These are phyloP conservation scores for Neurospora pannonica DNA, from an alignment of 495 filamentous ascomycete species.

Conservation along the genomic window DNA sequence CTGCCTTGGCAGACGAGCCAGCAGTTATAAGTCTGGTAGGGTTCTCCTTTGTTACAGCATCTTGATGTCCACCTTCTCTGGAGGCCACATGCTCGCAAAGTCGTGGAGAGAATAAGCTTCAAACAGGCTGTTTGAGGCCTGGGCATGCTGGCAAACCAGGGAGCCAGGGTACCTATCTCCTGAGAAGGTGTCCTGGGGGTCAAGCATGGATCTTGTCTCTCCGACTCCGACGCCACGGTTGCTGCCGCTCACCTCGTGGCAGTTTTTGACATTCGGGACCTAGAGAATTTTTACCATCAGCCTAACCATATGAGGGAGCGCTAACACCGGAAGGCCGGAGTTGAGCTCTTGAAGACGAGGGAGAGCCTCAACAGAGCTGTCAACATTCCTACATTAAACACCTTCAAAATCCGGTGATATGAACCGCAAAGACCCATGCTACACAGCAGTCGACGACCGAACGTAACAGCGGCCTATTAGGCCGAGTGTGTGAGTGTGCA, in stretches of 20 bases:
- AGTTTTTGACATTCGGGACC: not conserved
- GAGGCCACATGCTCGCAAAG: not conserved
- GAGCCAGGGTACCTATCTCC: not conserved
- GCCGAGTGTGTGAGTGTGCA: not conserved
- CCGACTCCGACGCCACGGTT: not conserved
- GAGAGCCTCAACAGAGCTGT: not conserved
- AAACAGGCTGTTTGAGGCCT: not conserved
- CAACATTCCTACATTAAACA: not conserved
- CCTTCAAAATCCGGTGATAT: not conserved
- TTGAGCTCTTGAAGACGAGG: not conserved
- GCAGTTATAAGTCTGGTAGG: not conserved
- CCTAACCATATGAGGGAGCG: not conserved
- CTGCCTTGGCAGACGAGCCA: not conserved
- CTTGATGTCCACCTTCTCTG: not conserved
- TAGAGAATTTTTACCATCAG: not conserved
- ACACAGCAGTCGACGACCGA: not conserved
- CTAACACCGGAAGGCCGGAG: not conserved
- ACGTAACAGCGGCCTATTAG: not conserved
- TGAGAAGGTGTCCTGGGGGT: not conserved
- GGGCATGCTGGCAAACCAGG: not conserved
- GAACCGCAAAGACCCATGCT: not conserved
- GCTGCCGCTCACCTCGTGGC: not conserved
- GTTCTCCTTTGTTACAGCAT: not conserved
- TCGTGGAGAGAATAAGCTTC: not conserved
- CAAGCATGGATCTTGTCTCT: not conserved